These are phyloP conservation scores for Nicotiana noctiflora DNA, from an alignment of 257 asterid species.

Conservation along the genomic window DNA sequence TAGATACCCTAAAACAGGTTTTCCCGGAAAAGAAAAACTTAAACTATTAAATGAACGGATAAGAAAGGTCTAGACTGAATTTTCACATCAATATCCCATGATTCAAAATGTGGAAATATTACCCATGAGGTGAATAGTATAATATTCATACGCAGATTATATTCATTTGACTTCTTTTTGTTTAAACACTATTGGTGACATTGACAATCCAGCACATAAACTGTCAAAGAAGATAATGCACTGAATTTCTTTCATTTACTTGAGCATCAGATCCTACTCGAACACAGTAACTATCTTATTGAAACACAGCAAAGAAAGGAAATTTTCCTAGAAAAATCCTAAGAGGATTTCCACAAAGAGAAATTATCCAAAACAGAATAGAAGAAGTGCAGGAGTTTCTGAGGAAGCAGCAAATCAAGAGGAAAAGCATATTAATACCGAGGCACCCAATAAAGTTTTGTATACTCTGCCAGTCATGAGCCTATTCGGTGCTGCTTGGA, in stretches of 20 bases:
- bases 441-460: constrained; percentile 78
- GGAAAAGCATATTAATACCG: constrained; percentile 44
- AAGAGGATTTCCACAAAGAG: neutral
- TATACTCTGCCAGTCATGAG: constrained; percentile 78
- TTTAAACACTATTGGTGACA: neutral
- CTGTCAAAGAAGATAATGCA: neutral
- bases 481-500: constrained; percentile 94
- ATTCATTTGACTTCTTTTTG: neutral
- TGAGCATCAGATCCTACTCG: neutral
- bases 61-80: neutral
- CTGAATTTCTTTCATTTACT: neutral
- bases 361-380: constrained; percentile 5
- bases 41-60: neutral
- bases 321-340: neutral
- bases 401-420: constrained; percentile 9
- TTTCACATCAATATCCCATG: neutral
- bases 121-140: neutral
- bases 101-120: neutral
- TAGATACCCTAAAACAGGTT: constrained; percentile 8
- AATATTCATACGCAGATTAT: neutral
- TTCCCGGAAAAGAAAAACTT: neutral
- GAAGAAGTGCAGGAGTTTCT: constrained; percentile 2
- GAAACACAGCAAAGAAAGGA: neutral
- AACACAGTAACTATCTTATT: neutral
- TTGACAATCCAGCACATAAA: neutral